phyloP scores from a whole-genome alignment of 257 asterid genomes.

The Nicotiana obtusifolia region DNA sequence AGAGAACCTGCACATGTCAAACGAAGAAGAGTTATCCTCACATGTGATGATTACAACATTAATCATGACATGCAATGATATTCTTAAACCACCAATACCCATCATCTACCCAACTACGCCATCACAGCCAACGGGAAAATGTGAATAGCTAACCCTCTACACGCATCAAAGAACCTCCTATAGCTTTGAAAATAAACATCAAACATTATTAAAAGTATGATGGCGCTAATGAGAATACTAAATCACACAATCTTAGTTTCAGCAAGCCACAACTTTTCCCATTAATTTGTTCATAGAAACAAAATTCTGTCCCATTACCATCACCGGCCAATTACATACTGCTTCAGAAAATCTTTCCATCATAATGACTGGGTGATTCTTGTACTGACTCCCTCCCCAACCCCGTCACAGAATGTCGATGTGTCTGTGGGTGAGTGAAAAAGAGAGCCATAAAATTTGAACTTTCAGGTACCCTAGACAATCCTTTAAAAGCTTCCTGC shows the following conservation, averaged over 20 bases:
- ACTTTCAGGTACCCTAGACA: not conserved
- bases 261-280: not conserved
- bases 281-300: not conserved
- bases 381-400: not conserved
- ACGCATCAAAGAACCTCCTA: not conserved
- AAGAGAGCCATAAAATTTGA: not conserved
- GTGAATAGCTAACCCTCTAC: not conserved
- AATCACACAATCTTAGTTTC: not conserved
- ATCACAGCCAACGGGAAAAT: not conserved
- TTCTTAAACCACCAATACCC: not conserved
- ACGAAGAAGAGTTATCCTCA: not conserved
- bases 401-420: not conserved
- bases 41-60: not conserved
- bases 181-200: not conserved
- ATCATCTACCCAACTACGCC: not conserved
- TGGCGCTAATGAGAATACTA: not conserved
- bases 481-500: not conserved
- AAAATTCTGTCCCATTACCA: not conserved
- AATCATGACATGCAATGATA: not conserved
- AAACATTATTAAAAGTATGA: not conserved
- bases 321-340: not conserved
- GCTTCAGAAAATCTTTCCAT: not conserved
- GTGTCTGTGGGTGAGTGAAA: not conserved
- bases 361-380: not conserved
- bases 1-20: slow-evolving; percentile 48